Evolutionary conservation across 441 rosid genomes (phyloP).

Genomic region (Corymbia citriodora): DNA sequence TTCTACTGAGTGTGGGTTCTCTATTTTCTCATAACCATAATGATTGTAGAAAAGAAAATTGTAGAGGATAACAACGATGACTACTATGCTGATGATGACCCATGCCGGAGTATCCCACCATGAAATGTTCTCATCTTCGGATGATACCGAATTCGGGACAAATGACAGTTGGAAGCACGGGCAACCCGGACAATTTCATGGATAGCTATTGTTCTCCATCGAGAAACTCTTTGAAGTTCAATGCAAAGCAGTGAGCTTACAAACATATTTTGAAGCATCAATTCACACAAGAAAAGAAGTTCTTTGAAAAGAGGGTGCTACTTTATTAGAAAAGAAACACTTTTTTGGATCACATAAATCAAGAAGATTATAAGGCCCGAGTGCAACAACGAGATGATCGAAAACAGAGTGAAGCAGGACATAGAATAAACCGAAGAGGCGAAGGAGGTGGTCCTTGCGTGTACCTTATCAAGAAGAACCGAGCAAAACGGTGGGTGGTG

Average conservation of each 20-base stretch:
- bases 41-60: not conserved
- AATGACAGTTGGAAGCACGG: too few species aligned
- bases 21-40: not conserved
- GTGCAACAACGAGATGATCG: too few species aligned
- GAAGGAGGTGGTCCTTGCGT: not conserved
- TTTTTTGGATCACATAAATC: too few species aligned
- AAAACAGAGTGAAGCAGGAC: not conserved
- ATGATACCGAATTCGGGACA: not conserved
- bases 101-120: not conserved
- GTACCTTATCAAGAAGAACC: not conserved
- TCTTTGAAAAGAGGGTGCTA: too few species aligned
- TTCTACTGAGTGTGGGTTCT: fast-evolving
- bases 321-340: too few species aligned
- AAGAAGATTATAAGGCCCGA: too few species aligned
- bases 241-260: too few species aligned
- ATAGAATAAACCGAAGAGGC: not conserved
- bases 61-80: not conserved
- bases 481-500: not conserved
- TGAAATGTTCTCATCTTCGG: not conserved
- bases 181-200: too few species aligned
- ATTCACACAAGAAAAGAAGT: too few species aligned
- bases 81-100: not conserved
- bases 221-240: too few species aligned
- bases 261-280: too few species aligned
- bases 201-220: too few species aligned